Evolutionary conservation across 345 rosid species (phyloP).

Genomic region (Litchi chinensis): DNA sequence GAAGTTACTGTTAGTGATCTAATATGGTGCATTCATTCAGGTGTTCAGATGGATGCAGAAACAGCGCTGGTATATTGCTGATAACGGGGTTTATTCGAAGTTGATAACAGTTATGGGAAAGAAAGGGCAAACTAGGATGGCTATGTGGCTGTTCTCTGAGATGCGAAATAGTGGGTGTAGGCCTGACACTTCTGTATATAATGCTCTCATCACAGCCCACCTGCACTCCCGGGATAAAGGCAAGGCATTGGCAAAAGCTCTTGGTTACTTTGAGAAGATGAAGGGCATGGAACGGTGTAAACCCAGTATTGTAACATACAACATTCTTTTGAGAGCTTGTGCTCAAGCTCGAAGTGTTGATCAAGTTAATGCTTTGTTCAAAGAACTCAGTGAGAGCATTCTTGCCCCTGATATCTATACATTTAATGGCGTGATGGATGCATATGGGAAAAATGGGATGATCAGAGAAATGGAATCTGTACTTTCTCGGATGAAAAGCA

Average conservation of each 20-base stretch:
- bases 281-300: slow-evolving; percentile 75
- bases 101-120: slow-evolving; percentile 84
- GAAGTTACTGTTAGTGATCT: background rate
- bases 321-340: slow-evolving; percentile 84
- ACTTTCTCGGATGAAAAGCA: slow-evolving; percentile 74
- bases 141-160: slow-evolving; percentile 97
- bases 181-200: slow-evolving; percentile 88
- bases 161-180: slow-evolving; percentile 96
- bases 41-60: slow-evolving; percentile 99
- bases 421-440: slow-evolving; percentile 93
- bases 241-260: slow-evolving; percentile 78
- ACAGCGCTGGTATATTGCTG: slow-evolving; percentile 86
- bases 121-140: slow-evolving; percentile 89
- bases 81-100: slow-evolving; percentile 85
- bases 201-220: slow-evolving; percentile 86
- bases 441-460: slow-evolving; percentile 91
- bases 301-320: slow-evolving; percentile 87
- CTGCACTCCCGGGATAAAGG: slow-evolving; percentile 79
- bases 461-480: slow-evolving; percentile 85
- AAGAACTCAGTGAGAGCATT: slow-evolving; percentile 64
- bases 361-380: slow-evolving; percentile 70
- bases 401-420: slow-evolving; percentile 79
- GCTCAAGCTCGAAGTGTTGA: slow-evolving; percentile 77
- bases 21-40: slow-evolving; percentile 32
- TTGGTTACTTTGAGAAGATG: slow-evolving; percentile 82